Evolutionary conservation across 495 filamentous ascomycete species (phyloP), one percentile per base, ranked within the genome.

Genomic region (Pyrenula massariospora): DNA sequence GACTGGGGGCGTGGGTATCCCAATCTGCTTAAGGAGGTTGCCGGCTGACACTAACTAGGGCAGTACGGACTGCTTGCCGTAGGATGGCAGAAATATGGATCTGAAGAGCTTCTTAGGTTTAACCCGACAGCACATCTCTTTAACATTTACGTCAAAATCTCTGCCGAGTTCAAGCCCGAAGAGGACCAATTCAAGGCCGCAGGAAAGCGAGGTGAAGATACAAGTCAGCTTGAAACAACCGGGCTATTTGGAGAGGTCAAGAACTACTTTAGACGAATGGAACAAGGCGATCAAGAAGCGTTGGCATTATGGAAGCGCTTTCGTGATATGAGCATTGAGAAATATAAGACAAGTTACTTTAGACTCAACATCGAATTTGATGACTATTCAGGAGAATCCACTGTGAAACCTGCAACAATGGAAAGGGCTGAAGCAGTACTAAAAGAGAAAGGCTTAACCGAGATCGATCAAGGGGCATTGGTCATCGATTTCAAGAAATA

Each of bases 311-410:
- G 88, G 87, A 75, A 77, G 57, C 75, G 80, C 15, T 92, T 91
- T 70, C 74, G 88, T 52, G 83, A 87, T 36, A 73, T 92, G 22
- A 85, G 81, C 61, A 90, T 89, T 60, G 74, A 77, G 48, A 77
- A 78, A 56, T 89, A 89, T 68, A 79, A 84, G 67, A 69, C 74
- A 56, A 84, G 83, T 3, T 86, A 86, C 59, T 76, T 79, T 31
- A 73, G 84, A 24, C 70, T 87, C 15, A 90, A 90, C 65, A 91
- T 92, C 62, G 69, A 75, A 36, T 92, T 86, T 58, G 87, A 91
- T 65, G 80, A 84, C 52, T 92, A 92, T 68, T 83, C 80, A 24
- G 87, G 87, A 25, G 87, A 91, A 67, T 86, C 82, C 24, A 84
- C 87, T 59, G 84, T 91, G 21, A 73, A 76, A 22, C 78, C 84